These are phyloP conservation scores for Paraphaeosphaeria minitans DNA, from an alignment of 2,329 filamentous ascomycete genomes.

Conservation along the genomic window DNA sequence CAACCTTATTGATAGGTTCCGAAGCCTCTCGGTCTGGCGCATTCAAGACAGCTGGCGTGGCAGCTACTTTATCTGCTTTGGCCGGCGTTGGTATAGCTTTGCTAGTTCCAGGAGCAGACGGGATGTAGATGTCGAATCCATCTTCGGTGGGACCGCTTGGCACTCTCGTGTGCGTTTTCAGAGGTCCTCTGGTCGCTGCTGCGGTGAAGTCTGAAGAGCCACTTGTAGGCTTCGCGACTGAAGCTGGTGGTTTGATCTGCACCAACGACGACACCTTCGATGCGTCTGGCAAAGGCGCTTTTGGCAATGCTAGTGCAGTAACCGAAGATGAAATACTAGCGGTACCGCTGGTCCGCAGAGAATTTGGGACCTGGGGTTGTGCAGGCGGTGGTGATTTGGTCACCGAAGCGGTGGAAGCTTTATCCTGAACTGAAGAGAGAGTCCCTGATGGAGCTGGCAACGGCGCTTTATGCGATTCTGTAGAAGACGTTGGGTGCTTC, in stretches of 20 bases:
- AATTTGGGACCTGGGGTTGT: not conserved
- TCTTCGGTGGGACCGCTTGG: not conserved
- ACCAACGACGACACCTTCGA: no score
- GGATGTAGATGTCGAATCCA: slow-evolving; percentile 5
- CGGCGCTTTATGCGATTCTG: not conserved
- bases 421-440: not conserved
- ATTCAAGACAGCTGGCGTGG: no score
- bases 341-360: not conserved
- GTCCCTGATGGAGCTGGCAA: not conserved
- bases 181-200: not conserved
- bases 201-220: not conserved
- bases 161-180: not conserved
- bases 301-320: not conserved
- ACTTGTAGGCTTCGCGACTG: not conserved
- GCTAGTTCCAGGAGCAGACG: not conserved
- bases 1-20: not conserved
- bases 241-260: not conserved
- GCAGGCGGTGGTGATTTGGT: not conserved
- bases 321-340: not conserved
- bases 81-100: not conserved
- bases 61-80: not conserved
- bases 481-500: not conserved
- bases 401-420: not conserved
- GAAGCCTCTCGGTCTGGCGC: not conserved
- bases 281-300: not conserved